A percentile compares a stretch with the other conserved stretches of the same genome.
Conservation (phyloP, 2,329 filamentous ascomycete species). For the Penicillium sp. region DNA sequence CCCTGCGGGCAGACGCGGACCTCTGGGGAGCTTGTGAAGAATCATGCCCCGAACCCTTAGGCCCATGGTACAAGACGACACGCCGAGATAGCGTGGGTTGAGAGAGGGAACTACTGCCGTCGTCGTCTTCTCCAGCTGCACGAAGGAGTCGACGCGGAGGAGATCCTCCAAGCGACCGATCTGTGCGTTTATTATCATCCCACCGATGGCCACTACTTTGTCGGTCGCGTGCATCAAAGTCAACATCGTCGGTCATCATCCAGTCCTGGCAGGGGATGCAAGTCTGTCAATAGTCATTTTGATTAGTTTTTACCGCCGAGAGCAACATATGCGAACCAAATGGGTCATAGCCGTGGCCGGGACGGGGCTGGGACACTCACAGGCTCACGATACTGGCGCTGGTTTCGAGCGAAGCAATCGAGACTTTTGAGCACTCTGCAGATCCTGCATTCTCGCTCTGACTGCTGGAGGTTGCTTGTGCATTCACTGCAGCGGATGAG, state of each 20-base stretch:
- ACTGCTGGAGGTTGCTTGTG: background rate
- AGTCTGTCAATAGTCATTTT: background rate
- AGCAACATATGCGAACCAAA: no score
- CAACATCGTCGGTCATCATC: background rate
- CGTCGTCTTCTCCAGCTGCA: background rate
- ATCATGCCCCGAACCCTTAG: background rate
- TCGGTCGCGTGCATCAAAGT: background rate
- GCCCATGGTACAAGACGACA: background rate
- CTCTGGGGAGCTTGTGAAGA: no score
- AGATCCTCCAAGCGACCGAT: background rate
- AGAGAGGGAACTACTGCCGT: background rate
- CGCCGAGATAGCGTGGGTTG: background rate
- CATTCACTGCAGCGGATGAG: slow-evolving; percentile 9
- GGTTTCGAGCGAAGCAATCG: slow-evolving; percentile 7
- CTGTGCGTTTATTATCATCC: background rate
- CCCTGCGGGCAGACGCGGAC: background rate
- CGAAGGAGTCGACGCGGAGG: background rate
- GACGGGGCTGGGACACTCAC: no score
- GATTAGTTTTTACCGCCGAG: background rate
- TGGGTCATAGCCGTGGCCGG: no score
- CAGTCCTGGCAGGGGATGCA: slow-evolving; percentile 8
- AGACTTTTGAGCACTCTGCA: slow-evolving; percentile 5
- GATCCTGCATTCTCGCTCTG: slow-evolving; percentile 9
- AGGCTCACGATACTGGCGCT: slow-evolving; percentile 7
- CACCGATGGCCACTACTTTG: background rate